Base-by-base conservation (phyloP, 2,329 filamentous ascomycete species). In the Fusarium solani-melongenae region DNA sequence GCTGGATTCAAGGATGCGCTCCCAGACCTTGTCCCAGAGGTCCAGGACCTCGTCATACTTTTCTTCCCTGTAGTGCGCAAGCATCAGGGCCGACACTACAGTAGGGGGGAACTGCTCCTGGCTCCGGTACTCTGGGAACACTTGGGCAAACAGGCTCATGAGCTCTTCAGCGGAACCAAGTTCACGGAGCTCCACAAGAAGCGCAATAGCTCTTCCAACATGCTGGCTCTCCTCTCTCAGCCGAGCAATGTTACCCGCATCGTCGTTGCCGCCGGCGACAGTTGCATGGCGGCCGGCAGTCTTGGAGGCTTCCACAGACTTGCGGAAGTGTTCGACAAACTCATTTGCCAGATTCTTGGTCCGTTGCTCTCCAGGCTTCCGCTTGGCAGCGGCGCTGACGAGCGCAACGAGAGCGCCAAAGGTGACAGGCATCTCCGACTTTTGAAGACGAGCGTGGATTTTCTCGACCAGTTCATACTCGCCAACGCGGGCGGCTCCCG, bases 71-170 rank as follows among this genome's bases (percentile, higher is more conserved):
- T 90, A 83, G 77, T 93, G 88, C 1, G 90, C 87, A 24, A 87
- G 84, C 92, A 98, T 95, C 66, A 96, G 82, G 10, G 91, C 87
- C 58, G 87, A 86, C 24, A 93, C 82, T 63, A 95, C 82, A 17
- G 84, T 80, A 4, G 90, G 81, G 0, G 91, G 89, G 17, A 88
- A 82, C 1, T 81, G 70, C 11, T 83, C 78, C 15, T 78, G 65
- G 51, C 70, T 68, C 49, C 81, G 73, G 36, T 79, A 76, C 20
- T 82, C 69, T 1, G 83, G 82, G 31, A 86, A 82, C 22, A 84
- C 76, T 53, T 81, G 80, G 33, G 82, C 81, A 75, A 90, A 93
- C 57, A 88, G 79, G 33, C 87, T 83, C 72, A 92, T 86, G 7
- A 94, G 82, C 63, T 89, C 83, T 69, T 88, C 82, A 17, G 89